Percentiles rank a stretch among this genome's conserved stretches.
Evolutionary conservation across 2,329 filamentous ascomycete genomes (phyloP).

Genomic region (Colletotrichum caudatum): DNA sequence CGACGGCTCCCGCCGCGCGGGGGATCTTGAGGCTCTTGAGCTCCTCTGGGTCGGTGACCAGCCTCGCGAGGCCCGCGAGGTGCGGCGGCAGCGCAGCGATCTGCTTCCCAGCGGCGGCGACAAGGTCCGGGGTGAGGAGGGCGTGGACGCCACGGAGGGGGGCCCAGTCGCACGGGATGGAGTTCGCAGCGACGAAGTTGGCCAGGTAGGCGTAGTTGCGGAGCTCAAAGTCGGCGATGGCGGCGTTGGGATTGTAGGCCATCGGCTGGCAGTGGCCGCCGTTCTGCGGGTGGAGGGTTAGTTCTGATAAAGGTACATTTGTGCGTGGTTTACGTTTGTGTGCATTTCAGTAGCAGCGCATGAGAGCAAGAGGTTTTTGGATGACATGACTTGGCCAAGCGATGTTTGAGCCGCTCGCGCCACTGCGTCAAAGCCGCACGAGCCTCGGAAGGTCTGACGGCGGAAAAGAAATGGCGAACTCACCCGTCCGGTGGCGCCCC

Average conservation of each 20-base stretch:
- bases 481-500: slow-evolving; percentile 85
- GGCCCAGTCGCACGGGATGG: slow-evolving; percentile 78
- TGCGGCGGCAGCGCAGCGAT: slow-evolving; percentile 69
- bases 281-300: slow-evolving; percentile 60
- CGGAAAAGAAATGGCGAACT: slow-evolving; percentile 49
- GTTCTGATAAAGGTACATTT: not conserved
- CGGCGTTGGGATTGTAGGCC: slow-evolving; percentile 70
- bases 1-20: slow-evolving; percentile 70
- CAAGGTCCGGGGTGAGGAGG: slow-evolving; percentile 68
- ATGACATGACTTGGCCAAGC: not conserved
- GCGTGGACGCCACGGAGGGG: slow-evolving; percentile 72
- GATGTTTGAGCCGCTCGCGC: slow-evolving; percentile 4
- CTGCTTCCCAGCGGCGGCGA: slow-evolving; percentile 63
- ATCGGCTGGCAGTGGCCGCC: slow-evolving; percentile 82
- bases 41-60: slow-evolving; percentile 54
- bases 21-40: slow-evolving; percentile 68
- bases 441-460: not conserved
- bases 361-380: not conserved
- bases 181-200: slow-evolving; percentile 66
- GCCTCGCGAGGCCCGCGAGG: slow-evolving; percentile 61
- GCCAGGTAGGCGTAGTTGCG: slow-evolving; percentile 73
- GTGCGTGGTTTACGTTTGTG: not conserved
- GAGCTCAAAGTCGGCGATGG: slow-evolving; percentile 78
- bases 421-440: slow-evolving; percentile 26
- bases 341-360: not conserved